phyloP scores from a whole-genome alignment of 768 basidiomycete genomes.

The Serendipita indica region DNA sequence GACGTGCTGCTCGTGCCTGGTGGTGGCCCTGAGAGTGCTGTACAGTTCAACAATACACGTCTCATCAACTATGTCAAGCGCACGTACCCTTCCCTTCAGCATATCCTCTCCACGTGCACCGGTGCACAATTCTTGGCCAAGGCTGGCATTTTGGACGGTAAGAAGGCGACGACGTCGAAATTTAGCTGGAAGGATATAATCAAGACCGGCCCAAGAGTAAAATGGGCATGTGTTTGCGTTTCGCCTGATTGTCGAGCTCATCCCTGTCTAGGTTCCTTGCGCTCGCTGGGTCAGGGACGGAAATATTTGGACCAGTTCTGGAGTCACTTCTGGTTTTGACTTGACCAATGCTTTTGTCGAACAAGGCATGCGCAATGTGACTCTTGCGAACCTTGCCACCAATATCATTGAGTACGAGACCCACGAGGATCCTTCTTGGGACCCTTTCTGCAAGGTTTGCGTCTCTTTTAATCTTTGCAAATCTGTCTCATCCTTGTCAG shows the following conservation, averaged over 20 bases:
- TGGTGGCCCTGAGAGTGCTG: background rate
- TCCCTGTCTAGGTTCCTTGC: too few species aligned
- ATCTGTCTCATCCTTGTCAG: too few species aligned
- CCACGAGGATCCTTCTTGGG: slow-evolving; percentile 11
- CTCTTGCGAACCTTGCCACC: background rate
- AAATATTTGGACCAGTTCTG: slow-evolving; percentile 36
- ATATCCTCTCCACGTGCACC: slow-evolving; percentile 11
- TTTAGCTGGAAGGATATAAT: background rate
- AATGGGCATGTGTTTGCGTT: slow-evolving; percentile 9
- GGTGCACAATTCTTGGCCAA: slow-evolving; percentile 22
- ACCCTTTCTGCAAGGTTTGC: slow-evolving; percentile 11
- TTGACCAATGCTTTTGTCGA: background rate
- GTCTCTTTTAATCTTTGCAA: too few species aligned
- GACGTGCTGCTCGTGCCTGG: slow-evolving; percentile 10
- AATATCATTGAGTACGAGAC: slow-evolving; percentile 10
- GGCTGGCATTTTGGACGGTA: slow-evolving; percentile 30
- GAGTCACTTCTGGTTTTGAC: slow-evolving; percentile 25
- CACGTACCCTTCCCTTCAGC: background rate
- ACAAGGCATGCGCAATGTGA: background rate
- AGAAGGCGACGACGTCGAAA: slow-evolving; percentile 34
- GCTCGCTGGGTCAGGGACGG: slow-evolving; percentile 37
- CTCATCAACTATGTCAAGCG: slow-evolving; percentile 1
- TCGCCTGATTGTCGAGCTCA: background rate
- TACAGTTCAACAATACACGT: background rate
- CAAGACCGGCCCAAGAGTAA: slow-evolving; percentile 8